Evolutionary conservation across 805 yeast genomes (phyloP), one percentile per base, ranked within the genome.

Genomic region (Metschnikowia amazonensis): DNA sequence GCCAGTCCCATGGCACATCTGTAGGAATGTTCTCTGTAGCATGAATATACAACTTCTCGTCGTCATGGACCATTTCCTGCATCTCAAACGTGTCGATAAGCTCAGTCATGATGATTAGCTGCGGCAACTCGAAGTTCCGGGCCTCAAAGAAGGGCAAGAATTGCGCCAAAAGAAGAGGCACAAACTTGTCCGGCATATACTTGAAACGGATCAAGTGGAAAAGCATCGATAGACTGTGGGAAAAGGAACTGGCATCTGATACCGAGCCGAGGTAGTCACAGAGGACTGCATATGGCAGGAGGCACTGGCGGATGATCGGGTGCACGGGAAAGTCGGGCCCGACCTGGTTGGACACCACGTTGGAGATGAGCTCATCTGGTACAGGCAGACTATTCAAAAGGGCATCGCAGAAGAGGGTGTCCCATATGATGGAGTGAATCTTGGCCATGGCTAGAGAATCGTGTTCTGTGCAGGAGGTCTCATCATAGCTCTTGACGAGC

Each of bases 281-380:
- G 20, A 86, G 66, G 0, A 83, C 77, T 1, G 84, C 89, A 59
- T 84, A 81, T 37, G 94, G 94, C 4, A 92, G 67, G 42, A 86
- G 60, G 21, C 85, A 76, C 60, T 85, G 90, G 52, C 81, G 76
- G 56, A 86, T 71, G 1, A 80, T 70, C 13, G 87, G 81, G 33
- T 80, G 74, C 11, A 77, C 66, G 16, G 64, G 59, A 6, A 66
- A 59, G 10, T 62, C 59, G 1, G 60, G 49, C 30, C 66, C 70
- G 18, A 67, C 70, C 17, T 63, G 54, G 35, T 63, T 61, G 17
- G 54, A 49, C 10, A 79, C 75, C 21, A 79, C 66, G 30, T 79
- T 70, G 50, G 77, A 76, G 17, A 81, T 70, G 36, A 82, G 65
- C 24, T 72, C 74, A 59, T 84, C 88, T n/a, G 77, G 70, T 10